Base-by-base conservation (phyloP, 2,329 filamentous ascomycete species). In the Phialocephala subalpina region DNA sequence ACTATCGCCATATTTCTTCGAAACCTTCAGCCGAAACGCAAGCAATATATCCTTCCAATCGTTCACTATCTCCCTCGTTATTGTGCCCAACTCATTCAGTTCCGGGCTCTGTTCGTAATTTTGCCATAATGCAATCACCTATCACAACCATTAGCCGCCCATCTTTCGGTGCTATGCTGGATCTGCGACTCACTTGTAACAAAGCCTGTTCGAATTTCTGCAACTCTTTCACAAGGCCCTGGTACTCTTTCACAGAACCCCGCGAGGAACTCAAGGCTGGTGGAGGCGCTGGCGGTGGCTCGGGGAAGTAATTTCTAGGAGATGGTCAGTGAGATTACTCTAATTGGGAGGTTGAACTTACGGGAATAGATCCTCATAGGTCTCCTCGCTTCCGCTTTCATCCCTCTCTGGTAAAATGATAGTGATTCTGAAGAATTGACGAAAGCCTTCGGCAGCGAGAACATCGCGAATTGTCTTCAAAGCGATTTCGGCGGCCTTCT, bases 181-280 rank as follows among this genome's bases (percentile, higher is more conserved):
- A 14, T 42, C 38, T n/a, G 12, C 18, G 18, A 42, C 57, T 45
- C 25, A 66, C 63, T 49, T 68, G 56, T 9, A 63, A 55, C 20
- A 68, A 22, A 6, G 63, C 63, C 36, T 52, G 56, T 29, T 58
- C 38, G 58, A 68, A 68, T 1, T 56, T 49, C 27, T 40, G 2
- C 29, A 66, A 52, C 25, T 64, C 66, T 42, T 64, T 66, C 4
- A 64, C 52, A 1, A 68, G 60, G 20, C 60, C 40, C 40, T 68
- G 60, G 33, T 64, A 68, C 29, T 68, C 63, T 22, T 58, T 64
- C 29, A 60, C 56, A 27, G 66, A 68, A 3, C 63, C 63, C n/a
- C 55, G 35, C 2, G 40, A 25, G 22, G 45, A 56, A 20, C 12
- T 60, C 25, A 60, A 42, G 12, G 38, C 18, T 42, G 4, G 38